phyloP scores from a whole-genome alignment of 129 eudicot genomes.

The Gnaphalium uliginosum region DNA sequence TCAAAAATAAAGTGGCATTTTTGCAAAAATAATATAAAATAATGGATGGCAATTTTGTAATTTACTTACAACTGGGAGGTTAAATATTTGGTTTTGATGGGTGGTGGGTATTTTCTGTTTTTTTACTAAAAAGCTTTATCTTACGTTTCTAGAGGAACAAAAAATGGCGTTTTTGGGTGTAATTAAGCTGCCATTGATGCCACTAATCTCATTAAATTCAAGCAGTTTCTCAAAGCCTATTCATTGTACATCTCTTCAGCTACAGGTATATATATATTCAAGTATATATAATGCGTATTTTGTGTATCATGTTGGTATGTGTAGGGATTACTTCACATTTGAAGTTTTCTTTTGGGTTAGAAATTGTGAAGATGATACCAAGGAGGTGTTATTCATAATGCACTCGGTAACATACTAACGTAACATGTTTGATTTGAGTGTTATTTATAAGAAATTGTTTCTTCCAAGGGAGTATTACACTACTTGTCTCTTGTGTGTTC shows the following conservation, averaged over 20 bases:
- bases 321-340: conserved; percentile 3
- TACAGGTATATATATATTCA: conserved; percentile 29
- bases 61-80: conserved; percentile 25
- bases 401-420: not conserved
- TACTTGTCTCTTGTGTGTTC: too few species aligned
- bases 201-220: conserved; percentile 2
- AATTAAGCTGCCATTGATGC: conserved; percentile 35
- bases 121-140: conserved; percentile 32
- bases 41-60: conserved; percentile 31
- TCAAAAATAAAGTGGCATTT: conserved; percentile 15
- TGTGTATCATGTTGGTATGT: not conserved
- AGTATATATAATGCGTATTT: not conserved
- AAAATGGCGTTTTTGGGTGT: conserved; percentile 27
- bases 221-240: conserved; percentile 26
- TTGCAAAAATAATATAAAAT: conserved; percentile 5
- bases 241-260: conserved; percentile 40
- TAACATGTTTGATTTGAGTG: not conserved
- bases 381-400: not conserved
- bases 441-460: not conserved
- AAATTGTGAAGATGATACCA: not conserved
- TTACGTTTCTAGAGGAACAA: conserved; percentile 26
- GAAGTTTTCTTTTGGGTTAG: not conserved
- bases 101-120: conserved; percentile 30
- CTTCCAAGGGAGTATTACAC: not conserved
- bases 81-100: conserved; percentile 12